Conservation (phyloP, 139 green algal genomes). For the Chloropicon primus region DNA sequence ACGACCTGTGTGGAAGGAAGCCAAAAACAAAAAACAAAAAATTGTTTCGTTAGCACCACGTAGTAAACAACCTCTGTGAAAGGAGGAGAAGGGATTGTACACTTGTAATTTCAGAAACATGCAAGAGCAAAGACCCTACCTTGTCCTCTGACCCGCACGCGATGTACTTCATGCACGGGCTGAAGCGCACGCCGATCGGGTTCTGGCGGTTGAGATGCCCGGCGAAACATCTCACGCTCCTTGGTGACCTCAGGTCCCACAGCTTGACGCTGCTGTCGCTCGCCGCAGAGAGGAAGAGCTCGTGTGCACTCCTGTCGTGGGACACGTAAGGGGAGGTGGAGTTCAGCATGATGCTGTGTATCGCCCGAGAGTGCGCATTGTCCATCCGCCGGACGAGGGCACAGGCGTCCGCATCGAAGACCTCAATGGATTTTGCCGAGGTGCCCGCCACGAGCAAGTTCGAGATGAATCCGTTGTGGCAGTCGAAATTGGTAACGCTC, state of each 20-base stretch:
- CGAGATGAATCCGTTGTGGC: slow-evolving; percentile 33
- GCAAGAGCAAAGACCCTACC: slow-evolving; percentile 6
- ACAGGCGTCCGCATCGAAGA: slow-evolving; percentile 4
- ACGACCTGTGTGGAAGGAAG: not conserved
- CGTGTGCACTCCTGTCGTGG: slow-evolving; percentile 9
- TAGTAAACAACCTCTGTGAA: too few species aligned
- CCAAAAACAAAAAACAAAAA: too few species aligned
- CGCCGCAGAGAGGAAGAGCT: slow-evolving; percentile 36
- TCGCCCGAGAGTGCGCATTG: not conserved
- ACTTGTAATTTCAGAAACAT: too few species aligned
- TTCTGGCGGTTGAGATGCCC: slow-evolving; percentile 10
- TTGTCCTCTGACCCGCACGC: slow-evolving; percentile 39
- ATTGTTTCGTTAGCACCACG: too few species aligned
- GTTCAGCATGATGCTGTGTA: slow-evolving; percentile 9
- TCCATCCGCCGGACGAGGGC: not conserved
- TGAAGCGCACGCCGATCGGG: slow-evolving; percentile 21
- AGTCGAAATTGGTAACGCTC: slow-evolving; percentile 11
- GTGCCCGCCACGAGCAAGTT: slow-evolving; percentile 23
- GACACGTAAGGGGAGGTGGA: slow-evolving; percentile 7
- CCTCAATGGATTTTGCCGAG: not conserved
- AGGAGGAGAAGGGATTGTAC: too few species aligned
- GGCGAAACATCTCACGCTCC: slow-evolving; percentile 24
- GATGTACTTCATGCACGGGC: slow-evolving; percentile 36
- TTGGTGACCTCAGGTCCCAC: slow-evolving; percentile 31
- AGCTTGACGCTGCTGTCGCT: slow-evolving; percentile 30